Base-by-base conservation (phyloP, 2,329 filamentous ascomycete species). In the Emmonsia crescens region DNA sequence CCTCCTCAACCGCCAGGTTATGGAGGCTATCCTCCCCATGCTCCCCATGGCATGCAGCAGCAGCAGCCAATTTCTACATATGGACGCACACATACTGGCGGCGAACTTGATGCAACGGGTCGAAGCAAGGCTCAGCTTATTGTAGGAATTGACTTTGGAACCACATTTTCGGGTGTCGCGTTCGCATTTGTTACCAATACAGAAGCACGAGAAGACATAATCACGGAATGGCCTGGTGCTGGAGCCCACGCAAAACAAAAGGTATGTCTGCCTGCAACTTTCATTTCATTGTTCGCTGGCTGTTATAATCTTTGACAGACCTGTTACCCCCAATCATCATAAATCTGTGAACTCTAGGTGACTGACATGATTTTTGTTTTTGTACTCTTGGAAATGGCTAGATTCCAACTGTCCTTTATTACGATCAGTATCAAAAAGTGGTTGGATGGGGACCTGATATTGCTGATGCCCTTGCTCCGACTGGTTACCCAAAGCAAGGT, bases 361-460 rank as follows among this genome's bases (percentile, higher is more conserved):
- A 33, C 33, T 57, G 12, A 38, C 21, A 16, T 57, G 16, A 31
- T 2, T 57, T 46, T 33, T 24, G 27, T 19, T 29, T 58, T 46
- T 29, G 12, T 24, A n/a, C 27, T n/a, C 9, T 31, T 52, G 27
- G 6, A n/a, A n/a, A n/a, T 52, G 14, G 19, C 24, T 71, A 96
- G 94, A 97, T 99, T 69, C 94, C 94, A 19, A 97, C 94, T 16
- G 94, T 99, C n/a, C 84, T 99, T 64, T 99, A 99, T 80, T 99
- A 99, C 74, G 94, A 99, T 74, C 93, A 97, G 77, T 96, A 96
- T 76, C 94, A 99, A 73, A 96, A 97, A 77, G 94, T 99, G 57
- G 94, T 97, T n/a, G 94, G 94, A 69, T 99, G 94, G 94, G 94
- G 94, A 65, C 92, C 93, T 62, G 94, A 99, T 80, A 97, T 97